Evolutionary conservation across 345 rosid species (phyloP), one percentile per base, ranked within the genome.

Genomic region (Pseudoturritis turrita): DNA sequence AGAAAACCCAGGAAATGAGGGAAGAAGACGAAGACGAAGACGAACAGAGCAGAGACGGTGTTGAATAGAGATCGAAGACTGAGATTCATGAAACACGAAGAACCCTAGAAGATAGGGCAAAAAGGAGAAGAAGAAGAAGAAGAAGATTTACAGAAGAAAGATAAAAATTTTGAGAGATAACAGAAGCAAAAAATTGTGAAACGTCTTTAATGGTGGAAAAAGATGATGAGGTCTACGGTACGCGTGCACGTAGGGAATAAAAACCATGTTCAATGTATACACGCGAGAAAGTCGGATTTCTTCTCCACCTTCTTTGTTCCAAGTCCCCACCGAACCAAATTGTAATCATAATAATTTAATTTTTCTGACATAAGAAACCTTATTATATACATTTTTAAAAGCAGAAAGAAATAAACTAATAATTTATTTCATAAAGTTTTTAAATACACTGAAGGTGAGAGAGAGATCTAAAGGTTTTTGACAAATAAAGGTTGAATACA

Each of bases 91-190:
- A 84, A 85, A 75, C 36, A 71, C 46, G 26, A 72, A 25, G 73
- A 83, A 73, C 98, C 98, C 96, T 88, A 88, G 68, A 51, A 70
- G 69, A 84, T 82, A 88, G 98, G 99, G 99, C 82, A 86, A 90
- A 92, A 91, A 91, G 40, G 22, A 4, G 3, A 33, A 33, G 10
- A n/a, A n/a, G n/a, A n/a, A n/a, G 4, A 35, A 13, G 1, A 15
- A 7, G 21, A 22, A 53, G 33, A 36, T 26, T 17, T 29, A 44
- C 45, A 60, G 70, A 33, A 36, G 51, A 40, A 19, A 53, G 7
- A 46, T 9, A 12, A 31, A 31, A 53, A 19, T 2, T 47, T 23
- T 40, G 67, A 41, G 78, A 50, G 78, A 50, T 8, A 44, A 52
- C n/a, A 33, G 28, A 58, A 11, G 62, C 3, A 60, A 15, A 7